Percentiles rank a stretch among this genome's conserved stretches.
These are phyloP conservation scores for Camelina neglecta DNA, from an alignment of 345 rosid species.

Conservation along the genomic window DNA sequence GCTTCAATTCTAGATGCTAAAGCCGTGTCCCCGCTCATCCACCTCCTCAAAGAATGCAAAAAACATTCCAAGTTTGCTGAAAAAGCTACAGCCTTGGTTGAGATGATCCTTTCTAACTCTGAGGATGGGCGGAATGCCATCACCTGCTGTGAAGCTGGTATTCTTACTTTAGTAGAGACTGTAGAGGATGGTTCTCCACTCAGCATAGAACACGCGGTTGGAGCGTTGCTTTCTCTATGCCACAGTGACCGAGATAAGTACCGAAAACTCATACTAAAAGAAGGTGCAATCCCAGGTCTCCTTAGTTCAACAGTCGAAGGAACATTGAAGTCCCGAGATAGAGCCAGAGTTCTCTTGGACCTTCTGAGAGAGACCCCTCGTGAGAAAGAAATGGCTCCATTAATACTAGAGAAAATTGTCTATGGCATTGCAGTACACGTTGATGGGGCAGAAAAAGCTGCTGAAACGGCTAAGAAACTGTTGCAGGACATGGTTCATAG, in stretches of 20 bases:
- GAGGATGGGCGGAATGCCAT: slow-evolving; percentile 74
- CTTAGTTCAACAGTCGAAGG: slow-evolving; percentile 72
- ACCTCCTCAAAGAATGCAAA: slow-evolving; percentile 75
- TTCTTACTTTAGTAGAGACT: slow-evolving; percentile 72
- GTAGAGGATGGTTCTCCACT: slow-evolving; percentile 76
- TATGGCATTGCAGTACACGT: slow-evolving; percentile 65
- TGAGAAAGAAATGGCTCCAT: slow-evolving; percentile 62
- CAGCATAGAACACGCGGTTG: slow-evolving; percentile 69
- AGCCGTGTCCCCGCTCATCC: slow-evolving; percentile 68
- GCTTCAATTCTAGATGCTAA: slow-evolving; percentile 55
- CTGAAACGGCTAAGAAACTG: slow-evolving; percentile 71
- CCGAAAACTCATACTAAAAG: slow-evolving; percentile 66
- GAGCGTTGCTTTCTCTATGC: slow-evolving; percentile 66
- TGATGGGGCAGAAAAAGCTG: slow-evolving; percentile 68
- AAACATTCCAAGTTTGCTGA: slow-evolving; percentile 80
- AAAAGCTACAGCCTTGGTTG: slow-evolving; percentile 67
- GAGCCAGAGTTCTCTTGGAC: slow-evolving; percentile 68
- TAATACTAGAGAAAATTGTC: slow-evolving; percentile 62
- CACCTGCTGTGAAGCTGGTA: slow-evolving; percentile 58
- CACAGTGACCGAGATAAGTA: slow-evolving; percentile 62
- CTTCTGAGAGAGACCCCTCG: slow-evolving; percentile 67
- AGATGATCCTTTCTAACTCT: slow-evolving; percentile 62
- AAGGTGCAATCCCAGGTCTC: slow-evolving; percentile 85
- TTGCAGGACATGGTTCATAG: slow-evolving; percentile 75
- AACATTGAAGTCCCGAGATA: slow-evolving; percentile 62